Evolutionary conservation across 2,329 filamentous ascomycete genomes (phyloP).

Genomic region (Xylaria polymorpha): DNA sequence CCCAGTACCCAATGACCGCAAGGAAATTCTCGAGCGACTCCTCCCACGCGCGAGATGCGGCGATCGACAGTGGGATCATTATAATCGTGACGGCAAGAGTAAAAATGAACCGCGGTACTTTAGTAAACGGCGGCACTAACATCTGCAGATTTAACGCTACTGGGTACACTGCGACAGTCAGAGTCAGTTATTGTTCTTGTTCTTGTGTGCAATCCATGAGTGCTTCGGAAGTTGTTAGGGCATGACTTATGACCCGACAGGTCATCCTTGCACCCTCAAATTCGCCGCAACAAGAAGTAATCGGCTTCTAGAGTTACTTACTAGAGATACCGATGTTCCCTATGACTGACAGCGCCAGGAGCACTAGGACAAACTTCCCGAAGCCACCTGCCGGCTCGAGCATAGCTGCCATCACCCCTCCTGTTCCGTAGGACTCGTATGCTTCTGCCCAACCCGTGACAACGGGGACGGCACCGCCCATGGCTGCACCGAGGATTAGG

Average conservation of each 20-base stretch:
- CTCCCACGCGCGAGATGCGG: conserved; percentile 55
- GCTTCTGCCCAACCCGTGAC: conserved; percentile 41
- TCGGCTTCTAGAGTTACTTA: background rate
- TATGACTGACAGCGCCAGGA: conserved; percentile 54
- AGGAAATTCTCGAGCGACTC: conserved; percentile 58
- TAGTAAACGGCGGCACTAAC: conserved; percentile 53
- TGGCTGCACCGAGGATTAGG: conserved; percentile 54
- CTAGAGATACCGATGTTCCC: conserved; percentile 53
- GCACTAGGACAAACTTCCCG: conserved; percentile 54
- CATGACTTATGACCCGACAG: background rate
- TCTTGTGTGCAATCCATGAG: background rate
- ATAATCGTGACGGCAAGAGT: conserved; percentile 54
- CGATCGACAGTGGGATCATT: conserved; percentile 56
- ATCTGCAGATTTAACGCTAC: conserved; percentile 56
- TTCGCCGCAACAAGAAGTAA: background rate
- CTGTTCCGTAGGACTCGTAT: conserved; percentile 42
- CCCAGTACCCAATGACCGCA: conserved; percentile 60
- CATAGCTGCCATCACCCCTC: conserved; percentile 44
- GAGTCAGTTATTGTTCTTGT: background rate
- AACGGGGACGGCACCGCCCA: conserved; percentile 42
- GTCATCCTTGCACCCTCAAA: background rate
- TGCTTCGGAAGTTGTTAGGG: background rate
- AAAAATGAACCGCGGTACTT: conserved; percentile 57
- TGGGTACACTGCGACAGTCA: conserved; percentile 49
- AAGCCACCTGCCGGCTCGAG: conserved; percentile 48